Percentiles rank a stretch among this genome's conserved stretches.
Conservation (phyloP, 495 filamentous ascomycete genomes). For the Hypoxylon lienhwacheense region DNA sequence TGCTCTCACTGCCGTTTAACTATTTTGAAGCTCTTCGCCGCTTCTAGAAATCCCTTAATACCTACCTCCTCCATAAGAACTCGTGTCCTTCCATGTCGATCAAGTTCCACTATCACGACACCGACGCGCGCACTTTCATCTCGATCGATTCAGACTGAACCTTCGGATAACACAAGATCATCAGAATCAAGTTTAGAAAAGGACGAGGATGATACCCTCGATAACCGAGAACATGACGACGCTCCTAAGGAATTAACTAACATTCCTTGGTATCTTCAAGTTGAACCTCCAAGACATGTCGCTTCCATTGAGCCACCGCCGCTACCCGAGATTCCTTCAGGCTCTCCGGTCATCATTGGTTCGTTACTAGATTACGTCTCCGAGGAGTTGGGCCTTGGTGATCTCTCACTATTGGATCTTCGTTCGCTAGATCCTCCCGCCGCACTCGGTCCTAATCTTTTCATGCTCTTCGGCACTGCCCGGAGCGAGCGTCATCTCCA, state of each 20-base stretch:
- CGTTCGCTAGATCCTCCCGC: slow-evolving; percentile 82
- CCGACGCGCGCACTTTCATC: slow-evolving; percentile 34
- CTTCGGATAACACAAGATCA: background rate
- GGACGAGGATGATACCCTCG: slow-evolving; percentile 5
- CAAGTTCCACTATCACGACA: background rate
- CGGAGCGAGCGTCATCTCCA: slow-evolving; percentile 92
- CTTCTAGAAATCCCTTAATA: slow-evolving; percentile 16
- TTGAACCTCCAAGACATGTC: slow-evolving; percentile 56
- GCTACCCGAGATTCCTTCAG: slow-evolving; percentile 73
- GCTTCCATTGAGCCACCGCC: slow-evolving; percentile 62
- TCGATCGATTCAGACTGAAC: slow-evolving; percentile 5
- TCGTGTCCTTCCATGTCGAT: slow-evolving; percentile 4
- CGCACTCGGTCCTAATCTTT: slow-evolving; percentile 79
- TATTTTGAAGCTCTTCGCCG: slow-evolving; percentile 32
- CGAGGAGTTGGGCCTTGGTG: slow-evolving; percentile 79
- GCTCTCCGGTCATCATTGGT: slow-evolving; percentile 71
- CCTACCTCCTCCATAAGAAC: slow-evolving; percentile 11
- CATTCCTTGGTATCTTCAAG: slow-evolving; percentile 85
- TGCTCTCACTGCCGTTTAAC: slow-evolving; percentile 38
- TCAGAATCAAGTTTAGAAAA: background rate
- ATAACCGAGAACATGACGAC: background rate
- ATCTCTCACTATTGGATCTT: slow-evolving; percentile 76
- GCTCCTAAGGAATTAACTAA: background rate
- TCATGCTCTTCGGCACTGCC: slow-evolving; percentile 94
- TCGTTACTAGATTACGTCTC: slow-evolving; percentile 76